Conservation (phyloP, 1,139 yeast genomes). For the Lizanozyma gosingica region DNA sequence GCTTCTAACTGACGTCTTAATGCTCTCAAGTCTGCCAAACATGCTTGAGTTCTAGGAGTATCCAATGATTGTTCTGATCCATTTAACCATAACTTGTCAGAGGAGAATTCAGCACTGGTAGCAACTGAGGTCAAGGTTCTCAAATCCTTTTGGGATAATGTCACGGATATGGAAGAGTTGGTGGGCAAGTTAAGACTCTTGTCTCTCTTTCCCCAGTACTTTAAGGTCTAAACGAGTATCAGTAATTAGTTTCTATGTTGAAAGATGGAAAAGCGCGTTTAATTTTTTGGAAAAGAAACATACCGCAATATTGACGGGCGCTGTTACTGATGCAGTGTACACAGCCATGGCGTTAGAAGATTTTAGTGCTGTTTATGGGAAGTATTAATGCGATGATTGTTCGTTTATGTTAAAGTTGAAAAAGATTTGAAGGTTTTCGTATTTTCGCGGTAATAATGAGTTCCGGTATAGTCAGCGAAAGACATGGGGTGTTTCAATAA, state of each 20-base stretch:
- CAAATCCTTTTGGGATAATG: slow-evolving; percentile 81
- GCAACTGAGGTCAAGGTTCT: slow-evolving; percentile 88
- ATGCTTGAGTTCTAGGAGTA: slow-evolving; percentile 69
- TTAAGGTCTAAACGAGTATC: slow-evolving; percentile 53
- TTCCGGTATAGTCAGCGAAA: too few relatives aligned
- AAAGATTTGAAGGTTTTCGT: background rate
- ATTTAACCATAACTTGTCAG: slow-evolving; percentile 77
- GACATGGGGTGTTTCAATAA: too few relatives aligned
- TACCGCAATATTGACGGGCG: slow-evolving; percentile 96
- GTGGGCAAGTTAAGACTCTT: slow-evolving; percentile 83
- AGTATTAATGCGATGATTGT: too few relatives aligned
- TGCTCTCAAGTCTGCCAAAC: slow-evolving; percentile 65
- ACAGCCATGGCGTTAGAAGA: slow-evolving; percentile 44
- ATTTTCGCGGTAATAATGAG: too few relatives aligned
- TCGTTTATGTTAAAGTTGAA: too few relatives aligned
- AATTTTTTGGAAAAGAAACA: slow-evolving; percentile 22
- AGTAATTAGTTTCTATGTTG: slow-evolving; percentile 10
- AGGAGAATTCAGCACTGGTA: slow-evolving; percentile 44
- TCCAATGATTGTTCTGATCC: slow-evolving; percentile 60
- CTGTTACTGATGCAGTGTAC: slow-evolving; percentile 76
- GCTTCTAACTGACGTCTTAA: slow-evolving; percentile 52
- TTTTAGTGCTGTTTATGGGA: too few relatives aligned
- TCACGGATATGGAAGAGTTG: slow-evolving; percentile 89
- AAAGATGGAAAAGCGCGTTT: background rate
- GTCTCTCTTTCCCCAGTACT: slow-evolving; percentile 98